A percentile compares a stretch with the other conserved stretches of the same genome.
These are phyloP conservation scores for Colletotrichum sublineola DNA, from an alignment of 2,329 filamentous ascomycete genomes.

Conservation along the genomic window DNA sequence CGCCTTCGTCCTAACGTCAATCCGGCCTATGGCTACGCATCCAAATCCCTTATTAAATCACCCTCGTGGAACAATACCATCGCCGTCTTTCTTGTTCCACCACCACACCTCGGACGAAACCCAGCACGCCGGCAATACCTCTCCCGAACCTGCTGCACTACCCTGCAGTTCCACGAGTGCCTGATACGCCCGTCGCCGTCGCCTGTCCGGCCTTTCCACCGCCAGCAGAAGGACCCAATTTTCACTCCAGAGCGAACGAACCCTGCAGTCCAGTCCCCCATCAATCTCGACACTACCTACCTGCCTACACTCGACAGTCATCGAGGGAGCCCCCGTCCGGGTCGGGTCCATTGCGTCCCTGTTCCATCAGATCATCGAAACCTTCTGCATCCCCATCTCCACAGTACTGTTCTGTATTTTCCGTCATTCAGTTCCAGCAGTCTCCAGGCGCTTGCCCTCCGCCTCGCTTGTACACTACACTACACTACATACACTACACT, in stretches of 20 bases:
- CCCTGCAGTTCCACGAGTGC: conserved; percentile 36
- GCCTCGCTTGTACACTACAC: conserved; percentile 6
- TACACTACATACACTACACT: neutral
- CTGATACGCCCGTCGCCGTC: conserved; percentile 5
- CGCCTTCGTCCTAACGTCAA: neutral
- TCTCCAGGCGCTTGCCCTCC: conserved; percentile 3
- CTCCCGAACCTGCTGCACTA: conserved; percentile 33
- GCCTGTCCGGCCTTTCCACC: conserved; percentile 18
- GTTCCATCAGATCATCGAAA: conserved; percentile 21
- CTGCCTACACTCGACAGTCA: neutral
- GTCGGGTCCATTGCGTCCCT: conserved; percentile 18
- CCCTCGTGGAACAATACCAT: conserved; percentile 21
- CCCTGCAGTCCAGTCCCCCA: conserved; percentile 9
- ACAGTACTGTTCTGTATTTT: neutral
- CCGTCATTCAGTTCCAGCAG: conserved; percentile 9
- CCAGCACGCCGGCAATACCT: conserved; percentile 23
- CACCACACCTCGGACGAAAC: conserved; percentile 15
- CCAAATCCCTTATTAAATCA: conserved; percentile 1
- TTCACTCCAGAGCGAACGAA: conserved; percentile 25
- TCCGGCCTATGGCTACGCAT: conserved; percentile 21
- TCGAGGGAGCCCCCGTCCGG: conserved; percentile 6
- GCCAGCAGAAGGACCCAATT: conserved; percentile 24
- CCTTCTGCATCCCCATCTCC: neutral
- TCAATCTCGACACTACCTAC: conserved; percentile 7
- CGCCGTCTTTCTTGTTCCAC: neutral